Conservation (phyloP, 495 filamentous ascomycete genomes). For the Penicillium bovifimosum region DNA sequence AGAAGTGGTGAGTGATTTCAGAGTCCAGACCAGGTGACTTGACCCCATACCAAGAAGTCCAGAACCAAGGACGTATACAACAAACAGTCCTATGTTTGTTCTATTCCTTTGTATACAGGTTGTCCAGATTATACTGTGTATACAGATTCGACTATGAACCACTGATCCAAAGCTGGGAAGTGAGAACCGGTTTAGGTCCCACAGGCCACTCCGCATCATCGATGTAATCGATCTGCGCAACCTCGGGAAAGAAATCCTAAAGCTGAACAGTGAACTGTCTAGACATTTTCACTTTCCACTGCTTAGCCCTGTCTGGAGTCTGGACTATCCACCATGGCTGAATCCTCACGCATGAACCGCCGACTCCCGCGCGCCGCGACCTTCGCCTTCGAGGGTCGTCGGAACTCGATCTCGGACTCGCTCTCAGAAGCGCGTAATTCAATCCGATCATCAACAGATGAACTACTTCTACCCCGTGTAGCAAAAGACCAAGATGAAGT, state of each 20-base stretch:
- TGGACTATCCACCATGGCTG: slow-evolving; percentile 12
- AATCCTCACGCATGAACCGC: slow-evolving; percentile 9
- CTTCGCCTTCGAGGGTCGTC: slow-evolving; percentile 42
- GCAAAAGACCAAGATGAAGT: slow-evolving; percentile 18
- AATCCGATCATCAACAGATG: slow-evolving; percentile 65
- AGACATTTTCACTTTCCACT: background rate
- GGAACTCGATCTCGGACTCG: slow-evolving; percentile 73
- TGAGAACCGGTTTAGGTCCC: background rate
- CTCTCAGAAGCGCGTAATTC: slow-evolving; percentile 61
- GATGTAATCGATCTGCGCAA: background rate
- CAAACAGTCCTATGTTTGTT: too few relatives aligned
- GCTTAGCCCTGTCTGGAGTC: background rate
- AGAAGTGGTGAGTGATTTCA: too few relatives aligned
- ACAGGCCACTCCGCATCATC: too few relatives aligned
- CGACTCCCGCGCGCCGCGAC: slow-evolving; percentile 31
- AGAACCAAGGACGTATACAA: too few relatives aligned
- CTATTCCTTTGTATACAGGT: too few relatives aligned
- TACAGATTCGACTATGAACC: too few relatives aligned
- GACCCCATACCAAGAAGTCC: too few relatives aligned
- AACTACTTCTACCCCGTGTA: slow-evolving; percentile 61
- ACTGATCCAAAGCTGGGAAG: too few relatives aligned
- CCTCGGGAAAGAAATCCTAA: background rate
- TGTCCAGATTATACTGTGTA: too few relatives aligned
- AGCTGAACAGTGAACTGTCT: background rate
- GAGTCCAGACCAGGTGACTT: too few relatives aligned